Conservation (phyloP, 306 rosid genomes). For the Erythrophleum fordii region DNA sequence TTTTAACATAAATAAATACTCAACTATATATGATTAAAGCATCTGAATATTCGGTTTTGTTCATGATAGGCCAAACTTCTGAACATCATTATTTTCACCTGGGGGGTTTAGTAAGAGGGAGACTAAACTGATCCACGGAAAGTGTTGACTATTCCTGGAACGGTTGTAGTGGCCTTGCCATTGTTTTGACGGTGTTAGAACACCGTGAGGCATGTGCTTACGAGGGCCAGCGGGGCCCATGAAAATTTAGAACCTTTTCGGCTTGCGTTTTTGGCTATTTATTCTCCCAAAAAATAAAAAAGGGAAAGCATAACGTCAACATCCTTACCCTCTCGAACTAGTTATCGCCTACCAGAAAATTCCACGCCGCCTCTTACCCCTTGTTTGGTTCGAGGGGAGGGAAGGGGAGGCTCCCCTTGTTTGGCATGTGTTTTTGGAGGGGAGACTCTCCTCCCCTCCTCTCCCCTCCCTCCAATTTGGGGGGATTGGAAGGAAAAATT, state of each 20-base stretch:
- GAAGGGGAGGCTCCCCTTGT: too few species aligned
- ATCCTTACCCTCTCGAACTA: too few species aligned
- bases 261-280: too few species aligned
- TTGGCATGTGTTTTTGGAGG: too few species aligned
- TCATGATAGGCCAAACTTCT: background rate
- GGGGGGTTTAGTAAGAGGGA: background rate
- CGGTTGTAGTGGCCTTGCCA: background rate
- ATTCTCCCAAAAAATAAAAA: background rate
- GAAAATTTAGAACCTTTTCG: background rate
- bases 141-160: background rate
- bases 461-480: too few species aligned
- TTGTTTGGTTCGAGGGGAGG: too few species aligned
- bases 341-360: too few species aligned
- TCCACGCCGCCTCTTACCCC: too few species aligned
- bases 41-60: background rate
- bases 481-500: too few species aligned
- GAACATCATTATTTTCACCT: background rate
- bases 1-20: background rate
- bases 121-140: background rate
- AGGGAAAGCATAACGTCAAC: too few species aligned
- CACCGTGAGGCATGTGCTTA: background rate
- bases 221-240: background rate
- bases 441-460: too few species aligned
- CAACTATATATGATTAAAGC: background rate
- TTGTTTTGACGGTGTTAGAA: too few species aligned